Evolutionary conservation across 140 eudicot genomes (phyloP), one percentile per base, ranked within the genome.

Genomic region (Senecio squalidus): DNA sequence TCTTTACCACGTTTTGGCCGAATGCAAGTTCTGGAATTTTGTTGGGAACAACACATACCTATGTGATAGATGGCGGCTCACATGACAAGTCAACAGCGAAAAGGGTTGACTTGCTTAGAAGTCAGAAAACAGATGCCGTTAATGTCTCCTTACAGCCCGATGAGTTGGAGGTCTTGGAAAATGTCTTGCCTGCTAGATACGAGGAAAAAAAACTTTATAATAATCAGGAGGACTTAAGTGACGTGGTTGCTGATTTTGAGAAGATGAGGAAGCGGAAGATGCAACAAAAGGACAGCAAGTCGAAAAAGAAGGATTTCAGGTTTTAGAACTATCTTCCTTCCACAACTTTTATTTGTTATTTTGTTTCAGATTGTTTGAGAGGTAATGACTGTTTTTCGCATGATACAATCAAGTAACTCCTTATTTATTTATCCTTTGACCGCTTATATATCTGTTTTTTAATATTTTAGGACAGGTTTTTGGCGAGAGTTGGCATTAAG

Each of bases 31-130:
- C 79, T 92, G 74, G 96, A 87, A 74, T 95, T 11, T 68, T 92
- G 72, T 82, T 92, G 46, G 95, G 88, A 63, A 80, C 96, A 48
- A 29, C 78, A 36, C 98, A 92, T 63, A 92, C 93, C 89, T 92
- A 79, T 67, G 94, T 80, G 64, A 74, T 88, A 56, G 82, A 77
- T 48, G 82, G 86, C 65, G 94, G 88, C 34, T 39, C 90, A 3
- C 99, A 93, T 74, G 99, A 88, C 73, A 93, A 88, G 75, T 57
- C 95, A 51, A 80, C 83, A 38, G 96, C 80, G 20, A 93, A 93
- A 72, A 93, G 96, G 95, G 99, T 93, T 77, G 99, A 93, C 69
- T 68, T 93, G 73, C 96, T 93, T 38, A 88, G 80, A 71, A 92
- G 95, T 43, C 99, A 92, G 66, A 93, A 88, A 60, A 52, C 96